phyloP scores from a whole-genome alignment of 495 filamentous ascomycete genomes.

The Pyrenula massariospora region DNA sequence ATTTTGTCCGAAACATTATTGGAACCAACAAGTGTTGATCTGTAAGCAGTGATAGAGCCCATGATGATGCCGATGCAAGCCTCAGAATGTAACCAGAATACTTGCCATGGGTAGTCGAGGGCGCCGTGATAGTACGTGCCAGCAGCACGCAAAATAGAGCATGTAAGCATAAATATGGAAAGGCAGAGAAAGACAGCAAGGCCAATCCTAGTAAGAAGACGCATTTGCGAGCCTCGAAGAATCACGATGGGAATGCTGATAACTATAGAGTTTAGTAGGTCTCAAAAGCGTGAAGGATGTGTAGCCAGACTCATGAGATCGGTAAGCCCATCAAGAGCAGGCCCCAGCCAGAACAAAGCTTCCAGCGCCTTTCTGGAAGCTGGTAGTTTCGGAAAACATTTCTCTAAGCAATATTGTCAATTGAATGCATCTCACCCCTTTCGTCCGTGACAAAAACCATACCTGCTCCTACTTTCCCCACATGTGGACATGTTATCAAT shows the following conservation, averaged over 20 bases:
- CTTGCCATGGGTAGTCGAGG: neutral
- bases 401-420: no score
- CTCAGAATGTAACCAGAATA: neutral
- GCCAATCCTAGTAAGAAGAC: neutral
- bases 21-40: neutral
- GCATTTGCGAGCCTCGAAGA: neutral
- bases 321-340: no score
- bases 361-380: no score
- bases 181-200: neutral
- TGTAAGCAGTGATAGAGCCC: no score
- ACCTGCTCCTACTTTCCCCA: no score
- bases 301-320: no score
- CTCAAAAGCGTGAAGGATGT: no score
- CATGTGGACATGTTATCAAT: neutral
- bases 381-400: no score
- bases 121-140: neutral
- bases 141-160: neutral
- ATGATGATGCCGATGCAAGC: neutral
- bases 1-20: neutral
- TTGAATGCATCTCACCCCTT: no score
- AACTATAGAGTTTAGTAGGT: no score
- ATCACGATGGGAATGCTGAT: neutral
- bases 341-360: no score
- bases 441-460: no score
- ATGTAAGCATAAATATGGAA: neutral